Evolutionary conservation across 1,139 yeast species (phyloP).

Genomic region (Saccharomyces hybrid): DNA sequence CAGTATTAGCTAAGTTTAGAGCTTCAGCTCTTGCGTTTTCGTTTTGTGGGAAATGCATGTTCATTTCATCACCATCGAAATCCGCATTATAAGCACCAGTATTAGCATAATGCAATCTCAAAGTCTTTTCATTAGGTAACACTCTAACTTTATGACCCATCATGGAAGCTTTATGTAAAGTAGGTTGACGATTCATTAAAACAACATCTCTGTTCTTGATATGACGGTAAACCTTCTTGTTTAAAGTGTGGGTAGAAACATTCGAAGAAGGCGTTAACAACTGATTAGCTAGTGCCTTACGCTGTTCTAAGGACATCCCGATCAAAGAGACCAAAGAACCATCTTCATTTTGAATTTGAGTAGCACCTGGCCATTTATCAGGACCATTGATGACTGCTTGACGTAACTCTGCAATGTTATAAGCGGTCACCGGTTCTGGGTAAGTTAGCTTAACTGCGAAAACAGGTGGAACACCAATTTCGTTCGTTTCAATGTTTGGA

Average conservation of each 20-base stretch:
- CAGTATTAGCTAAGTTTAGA: constrained; percentile 87
- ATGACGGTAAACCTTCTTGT: constrained; percentile 91
- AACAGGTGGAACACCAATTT: constrained; percentile 98
- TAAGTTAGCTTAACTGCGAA: constrained; percentile 92
- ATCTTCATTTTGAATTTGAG: constrained; percentile 92
- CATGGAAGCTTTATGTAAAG: constrained; percentile 98
- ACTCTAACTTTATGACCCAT: constrained; percentile 99
- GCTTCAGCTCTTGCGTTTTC: constrained; percentile 98
- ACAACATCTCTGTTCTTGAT: constrained; percentile 93
- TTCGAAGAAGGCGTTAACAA: constrained; percentile 77
- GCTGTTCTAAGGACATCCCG: constrained; percentile 88
- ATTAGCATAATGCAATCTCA: constrained; percentile 95
- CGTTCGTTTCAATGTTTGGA: constrained; percentile 95
- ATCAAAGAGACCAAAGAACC: constrained; percentile 78
- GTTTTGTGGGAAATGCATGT: constrained; percentile 98
- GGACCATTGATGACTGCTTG: constrained; percentile 98
- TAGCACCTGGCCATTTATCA: constrained; percentile 97
- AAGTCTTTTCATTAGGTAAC: constrained; percentile 92
- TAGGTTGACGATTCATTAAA: constrained; percentile 98
- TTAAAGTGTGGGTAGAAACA: constrained; percentile 46
- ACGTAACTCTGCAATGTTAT: constrained; percentile 83
- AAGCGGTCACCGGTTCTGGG: constrained; percentile 97
- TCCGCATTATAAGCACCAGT: constrained; percentile 99
- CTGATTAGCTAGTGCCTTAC: constrained; percentile 95
- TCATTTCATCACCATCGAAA: constrained; percentile 99